These are phyloP conservation scores for Phaeotremella fagi DNA, from an alignment of 768 basidiomycete genomes.

Conservation along the genomic window DNA sequence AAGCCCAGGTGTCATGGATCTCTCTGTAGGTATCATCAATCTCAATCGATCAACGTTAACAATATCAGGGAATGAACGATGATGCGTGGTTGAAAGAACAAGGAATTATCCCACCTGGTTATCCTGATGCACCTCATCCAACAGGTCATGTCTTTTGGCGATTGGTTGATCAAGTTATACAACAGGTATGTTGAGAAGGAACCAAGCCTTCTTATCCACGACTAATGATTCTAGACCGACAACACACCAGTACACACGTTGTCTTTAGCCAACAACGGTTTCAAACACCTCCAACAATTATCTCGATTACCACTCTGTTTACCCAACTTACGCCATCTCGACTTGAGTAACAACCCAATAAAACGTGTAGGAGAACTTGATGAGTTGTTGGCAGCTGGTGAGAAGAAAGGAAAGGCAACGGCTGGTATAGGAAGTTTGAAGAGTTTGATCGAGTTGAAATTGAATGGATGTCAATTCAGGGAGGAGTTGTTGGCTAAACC, in stretches of 20 bases:
- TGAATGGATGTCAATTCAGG: conserved; percentile 35
- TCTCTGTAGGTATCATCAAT: conserved; percentile 27
- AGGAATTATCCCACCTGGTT: conserved; percentile 66
- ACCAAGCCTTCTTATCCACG: background rate
- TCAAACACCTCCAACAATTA: conserved; percentile 59
- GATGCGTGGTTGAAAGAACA: conserved; percentile 72
- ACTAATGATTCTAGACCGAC: background rate
- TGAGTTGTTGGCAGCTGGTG: conserved; percentile 62
- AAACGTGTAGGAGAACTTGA: conserved; percentile 80
- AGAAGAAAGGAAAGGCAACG: conserved; percentile 50
- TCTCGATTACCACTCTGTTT: conserved; percentile 65
- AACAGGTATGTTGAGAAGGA: conserved; percentile 21
- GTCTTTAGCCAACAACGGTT: conserved; percentile 75
- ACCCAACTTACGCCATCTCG: conserved; percentile 52
- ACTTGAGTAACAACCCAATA: conserved; percentile 54
- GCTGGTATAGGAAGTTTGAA: conserved; percentile 34
- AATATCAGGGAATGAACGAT: conserved; percentile 56
- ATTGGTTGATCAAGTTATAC: conserved; percentile 27
- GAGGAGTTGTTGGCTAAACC: conserved; percentile 51
- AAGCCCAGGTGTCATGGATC: conserved; percentile 24
- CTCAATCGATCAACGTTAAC: background rate
- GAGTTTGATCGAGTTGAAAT: conserved; percentile 40
- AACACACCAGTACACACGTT: conserved; percentile 55
- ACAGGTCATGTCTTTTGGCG: conserved; percentile 79
- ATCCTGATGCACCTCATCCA: conserved; percentile 56